Evolutionary conservation across 768 basidiomycete genomes (phyloP).

Genomic region (Chiua virens): DNA sequence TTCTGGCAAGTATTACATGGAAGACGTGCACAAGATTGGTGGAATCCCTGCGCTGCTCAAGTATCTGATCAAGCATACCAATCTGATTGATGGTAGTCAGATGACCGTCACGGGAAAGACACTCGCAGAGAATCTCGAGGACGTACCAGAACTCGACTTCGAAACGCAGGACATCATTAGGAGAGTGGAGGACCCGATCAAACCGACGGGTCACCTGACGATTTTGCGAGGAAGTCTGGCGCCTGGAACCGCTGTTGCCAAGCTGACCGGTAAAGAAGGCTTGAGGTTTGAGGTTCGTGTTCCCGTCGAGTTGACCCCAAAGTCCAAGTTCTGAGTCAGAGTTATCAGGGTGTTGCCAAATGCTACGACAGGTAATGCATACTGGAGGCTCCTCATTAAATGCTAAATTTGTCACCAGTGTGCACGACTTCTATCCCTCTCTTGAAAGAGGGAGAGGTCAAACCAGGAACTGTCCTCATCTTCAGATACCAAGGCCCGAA

Average conservation of each 20-base stretch:
- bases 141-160: slow-evolving; percentile 71
- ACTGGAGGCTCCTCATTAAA: background rate
- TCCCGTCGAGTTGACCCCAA: background rate
- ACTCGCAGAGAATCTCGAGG: slow-evolving; percentile 80
- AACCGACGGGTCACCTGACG: slow-evolving; percentile 81
- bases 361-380: slow-evolving; percentile 66
- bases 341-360: slow-evolving; percentile 62
- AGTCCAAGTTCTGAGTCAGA: background rate
- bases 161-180: slow-evolving; percentile 75
- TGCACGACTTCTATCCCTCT: slow-evolving; percentile 70
- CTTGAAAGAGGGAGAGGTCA: slow-evolving; percentile 75
- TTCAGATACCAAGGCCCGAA: slow-evolving; percentile 90
- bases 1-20: slow-evolving; percentile 87
- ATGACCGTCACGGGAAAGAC: slow-evolving; percentile 93
- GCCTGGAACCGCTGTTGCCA: slow-evolving; percentile 86
- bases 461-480: slow-evolving; percentile 70
- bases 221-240: slow-evolving; percentile 89
- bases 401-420: slow-evolving; percentile 35
- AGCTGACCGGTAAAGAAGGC: slow-evolving; percentile 93
- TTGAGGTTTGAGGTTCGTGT: slow-evolving; percentile 67
- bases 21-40: slow-evolving; percentile 83
- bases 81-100: slow-evolving; percentile 78
- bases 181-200: slow-evolving; percentile 76
- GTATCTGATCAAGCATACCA: slow-evolving; percentile 75
- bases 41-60: slow-evolving; percentile 85